Conservation (phyloP, 2,329 filamentous ascomycete genomes). For the Monilinia laxa region DNA sequence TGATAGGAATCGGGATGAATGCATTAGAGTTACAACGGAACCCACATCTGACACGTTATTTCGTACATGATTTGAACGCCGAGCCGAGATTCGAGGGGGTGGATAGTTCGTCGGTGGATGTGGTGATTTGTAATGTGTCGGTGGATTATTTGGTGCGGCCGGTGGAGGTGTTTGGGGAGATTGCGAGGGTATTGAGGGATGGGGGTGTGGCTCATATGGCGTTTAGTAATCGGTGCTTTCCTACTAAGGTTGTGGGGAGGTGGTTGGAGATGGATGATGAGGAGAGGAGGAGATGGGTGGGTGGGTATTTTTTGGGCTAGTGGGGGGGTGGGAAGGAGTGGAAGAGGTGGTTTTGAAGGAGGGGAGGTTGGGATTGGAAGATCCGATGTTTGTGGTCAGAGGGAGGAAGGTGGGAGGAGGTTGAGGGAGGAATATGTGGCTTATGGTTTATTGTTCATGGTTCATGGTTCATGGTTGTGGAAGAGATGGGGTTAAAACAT, state of each 20-base stretch:
- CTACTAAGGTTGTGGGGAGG: slow-evolving; percentile 50
- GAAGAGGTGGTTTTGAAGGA: slow-evolving; percentile 53
- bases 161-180: slow-evolving; percentile 45
- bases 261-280: slow-evolving; percentile 49
- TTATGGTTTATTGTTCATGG: no score
- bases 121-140: slow-evolving; percentile 51
- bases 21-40: slow-evolving; percentile 47
- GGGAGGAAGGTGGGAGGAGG: slow-evolving; percentile 28
- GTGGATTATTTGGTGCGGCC: slow-evolving; percentile 53
- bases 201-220: slow-evolving; percentile 51
- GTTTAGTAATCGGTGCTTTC: slow-evolving; percentile 54
- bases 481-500: not conserved
- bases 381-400: slow-evolving; percentile 49
- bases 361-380: slow-evolving; percentile 30
- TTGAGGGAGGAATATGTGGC: not conserved
- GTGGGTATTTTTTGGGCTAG: slow-evolving; percentile 50
- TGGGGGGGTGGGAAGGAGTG: slow-evolving; percentile 50
- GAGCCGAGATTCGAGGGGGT: slow-evolving; percentile 31
- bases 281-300: slow-evolving; percentile 50
- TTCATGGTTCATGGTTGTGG: no score
- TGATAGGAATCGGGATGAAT: slow-evolving; percentile 52
- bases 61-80: slow-evolving; percentile 49
- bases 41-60: slow-evolving; percentile 38
- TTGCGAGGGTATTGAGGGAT: slow-evolving; percentile 43
- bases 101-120: slow-evolving; percentile 42